These are phyloP conservation scores for Tuber microsphaerosporum DNA, from an alignment of 495 filamentous ascomycete species.

Conservation along the genomic window DNA sequence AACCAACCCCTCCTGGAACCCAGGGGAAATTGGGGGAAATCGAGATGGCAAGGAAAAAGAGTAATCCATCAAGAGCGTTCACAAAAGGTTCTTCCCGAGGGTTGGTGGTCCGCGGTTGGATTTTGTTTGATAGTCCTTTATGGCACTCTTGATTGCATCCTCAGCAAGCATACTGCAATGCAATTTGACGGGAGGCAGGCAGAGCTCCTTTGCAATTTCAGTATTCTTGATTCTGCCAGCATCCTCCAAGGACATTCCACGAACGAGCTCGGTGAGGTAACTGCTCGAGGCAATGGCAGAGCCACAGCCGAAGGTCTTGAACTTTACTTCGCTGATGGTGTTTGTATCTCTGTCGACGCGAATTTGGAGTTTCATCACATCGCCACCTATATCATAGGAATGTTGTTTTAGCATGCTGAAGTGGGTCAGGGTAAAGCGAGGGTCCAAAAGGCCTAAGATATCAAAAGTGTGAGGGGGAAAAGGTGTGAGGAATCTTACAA, in stretches of 20 bases:
- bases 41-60: background rate
- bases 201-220: slow-evolving; percentile 91
- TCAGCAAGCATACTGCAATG: slow-evolving; percentile 99
- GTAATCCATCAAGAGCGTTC: background rate
- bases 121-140: slow-evolving; percentile 95
- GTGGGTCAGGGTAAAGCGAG: slow-evolving; percentile 1
- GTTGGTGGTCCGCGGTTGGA: slow-evolving; percentile 30
- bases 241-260: slow-evolving; percentile 93
- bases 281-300: slow-evolving; percentile 85
- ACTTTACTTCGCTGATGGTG: slow-evolving; percentile 88
- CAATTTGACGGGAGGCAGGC: slow-evolving; percentile 88
- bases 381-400: slow-evolving; percentile 52
- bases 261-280: slow-evolving; percentile 85
- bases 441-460: background rate
- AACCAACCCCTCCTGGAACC: background rate
- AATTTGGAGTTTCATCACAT: slow-evolving; percentile 99
- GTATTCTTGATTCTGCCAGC: slow-evolving; percentile 88
- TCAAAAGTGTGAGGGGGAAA: background rate
- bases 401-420: background rate
- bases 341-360: slow-evolving; percentile 83
- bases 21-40: background rate
- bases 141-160: slow-evolving; percentile 99
- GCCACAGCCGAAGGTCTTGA: slow-evolving; percentile 98
- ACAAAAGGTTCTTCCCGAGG: slow-evolving; percentile 20
- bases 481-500: slow-evolving; percentile 34